Percentiles rank a stretch among this genome's conserved stretches.
Conservation (phyloP, 257 asterid genomes). For the Scutellaria barbata region DNA sequence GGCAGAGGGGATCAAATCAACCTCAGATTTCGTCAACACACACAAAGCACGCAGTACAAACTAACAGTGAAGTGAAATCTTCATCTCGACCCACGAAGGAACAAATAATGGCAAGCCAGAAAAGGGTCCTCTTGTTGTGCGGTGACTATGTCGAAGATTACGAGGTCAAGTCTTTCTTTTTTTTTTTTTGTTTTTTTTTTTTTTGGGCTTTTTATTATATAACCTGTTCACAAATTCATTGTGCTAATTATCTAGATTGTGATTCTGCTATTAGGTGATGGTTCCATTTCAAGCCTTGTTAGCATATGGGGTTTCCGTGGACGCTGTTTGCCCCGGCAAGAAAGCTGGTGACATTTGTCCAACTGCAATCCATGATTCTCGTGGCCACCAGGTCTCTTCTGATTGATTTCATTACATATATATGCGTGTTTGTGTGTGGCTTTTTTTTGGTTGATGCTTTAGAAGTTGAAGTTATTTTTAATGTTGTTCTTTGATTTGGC, state of each 20-base stretch:
- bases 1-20: constrained; percentile 31
- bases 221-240: constrained; percentile 2
- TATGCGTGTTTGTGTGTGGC: neutral
- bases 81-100: constrained; percentile 16
- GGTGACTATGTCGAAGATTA: constrained; percentile 95
- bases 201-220: neutral
- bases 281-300: constrained; percentile 92
- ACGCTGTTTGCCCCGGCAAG: constrained; percentile 95
- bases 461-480: neutral
- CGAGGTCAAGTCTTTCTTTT: constrained; percentile 52
- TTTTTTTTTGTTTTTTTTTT: too few relatives aligned
- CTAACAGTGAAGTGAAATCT: neutral
- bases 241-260: neutral
- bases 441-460: neutral
- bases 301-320: constrained; percentile 88
- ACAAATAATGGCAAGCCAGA: constrained; percentile 57
- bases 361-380: constrained; percentile 74
- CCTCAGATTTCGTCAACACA: constrained; percentile 38
- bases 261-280: constrained; percentile 62
- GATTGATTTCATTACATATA: neutral
- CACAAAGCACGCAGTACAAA: neutral
- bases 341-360: constrained; percentile 88
- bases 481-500: neutral
- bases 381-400: constrained; percentile 65
- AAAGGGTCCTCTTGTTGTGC: constrained; percentile 73